Evolutionary conservation across 345 rosid species (phyloP), one percentile per base, ranked within the genome.

Genomic region (Carallia brachiata): DNA sequence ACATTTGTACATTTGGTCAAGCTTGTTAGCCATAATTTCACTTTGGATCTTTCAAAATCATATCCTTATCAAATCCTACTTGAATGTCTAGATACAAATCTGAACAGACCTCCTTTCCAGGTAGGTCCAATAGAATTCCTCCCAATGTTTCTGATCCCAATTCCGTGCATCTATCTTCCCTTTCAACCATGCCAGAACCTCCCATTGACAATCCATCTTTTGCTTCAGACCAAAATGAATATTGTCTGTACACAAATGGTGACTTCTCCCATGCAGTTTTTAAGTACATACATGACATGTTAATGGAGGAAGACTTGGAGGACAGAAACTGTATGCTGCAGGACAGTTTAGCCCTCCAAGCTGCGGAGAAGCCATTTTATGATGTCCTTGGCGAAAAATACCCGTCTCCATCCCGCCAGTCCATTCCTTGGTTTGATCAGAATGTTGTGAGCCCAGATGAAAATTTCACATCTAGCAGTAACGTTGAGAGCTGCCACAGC

Each of bases 351-450:
- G 61, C 77, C 56, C 63, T 74, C 40, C 64, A 57, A 55, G 72
- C 64, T 62, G 68, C 77, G 8, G 77, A 74, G 56, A 74, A 63
- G 48, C 18, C 77, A n/a, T 74, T 74, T 13, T 74, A 68, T 62
- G 72, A 68, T 55, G 57, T 56, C 16, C 77, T 74, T 23, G 50
- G 31, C 15, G 23, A 19, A 27, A 53, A 61, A 13, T 28, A 44
- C 60, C 65, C 66, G 3, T 59, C 60, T 5, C 4, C 50, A 5
- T 60, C 61, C 62, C 23, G 16, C 52, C 40, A 40, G 19, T 12
- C n/a, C 34, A 12, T 52, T n/a, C 36, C 37, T n/a, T 30, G 31
- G 36, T 17, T 37, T 23, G 40, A 19, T 40, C 52, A 36, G 31
- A 57, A 50, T 28, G n/a, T 3, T 9, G 39, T 7, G 28, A 48